Conservation (phyloP, 140 eudicot genomes). For the Anethum foeniculum region DNA sequence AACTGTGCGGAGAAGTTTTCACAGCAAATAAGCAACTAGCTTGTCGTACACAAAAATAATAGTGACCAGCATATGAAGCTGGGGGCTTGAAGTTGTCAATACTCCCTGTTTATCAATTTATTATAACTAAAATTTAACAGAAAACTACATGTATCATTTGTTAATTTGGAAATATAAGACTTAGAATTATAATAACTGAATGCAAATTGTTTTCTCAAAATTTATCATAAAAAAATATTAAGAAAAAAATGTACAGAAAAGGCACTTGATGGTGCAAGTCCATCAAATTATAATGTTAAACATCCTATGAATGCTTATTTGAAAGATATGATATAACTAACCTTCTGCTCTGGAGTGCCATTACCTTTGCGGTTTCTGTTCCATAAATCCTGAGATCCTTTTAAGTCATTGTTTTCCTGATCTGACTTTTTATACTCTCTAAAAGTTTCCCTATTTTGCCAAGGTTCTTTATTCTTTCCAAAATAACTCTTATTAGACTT, state of each 20-base stretch:
- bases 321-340: conserved; percentile 22
- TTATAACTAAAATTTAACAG: not conserved
- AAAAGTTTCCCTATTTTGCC: conserved; percentile 18
- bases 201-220: not conserved
- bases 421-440: conserved; percentile 22
- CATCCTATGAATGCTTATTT: not conserved
- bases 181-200: not conserved
- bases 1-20: not conserved
- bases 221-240: not conserved
- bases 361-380: conserved; percentile 46
- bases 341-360: conserved; percentile 93
- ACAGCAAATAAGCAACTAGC: not conserved
- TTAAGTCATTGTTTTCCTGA: conserved; percentile 40
- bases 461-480: conserved; percentile 43
- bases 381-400: conserved; percentile 36
- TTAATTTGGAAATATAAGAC: not conserved
- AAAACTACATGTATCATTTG: not conserved
- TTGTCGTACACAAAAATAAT: not conserved
- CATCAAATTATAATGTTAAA: not conserved
- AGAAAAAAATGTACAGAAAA: not conserved
- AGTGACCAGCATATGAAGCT: not conserved
- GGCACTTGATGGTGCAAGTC: not conserved
- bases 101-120: not conserved
- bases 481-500: conserved; percentile 34
- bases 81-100: not conserved